Conservation (phyloP, 2,329 filamentous ascomycete species). For the Monosporascus sp. region DNA sequence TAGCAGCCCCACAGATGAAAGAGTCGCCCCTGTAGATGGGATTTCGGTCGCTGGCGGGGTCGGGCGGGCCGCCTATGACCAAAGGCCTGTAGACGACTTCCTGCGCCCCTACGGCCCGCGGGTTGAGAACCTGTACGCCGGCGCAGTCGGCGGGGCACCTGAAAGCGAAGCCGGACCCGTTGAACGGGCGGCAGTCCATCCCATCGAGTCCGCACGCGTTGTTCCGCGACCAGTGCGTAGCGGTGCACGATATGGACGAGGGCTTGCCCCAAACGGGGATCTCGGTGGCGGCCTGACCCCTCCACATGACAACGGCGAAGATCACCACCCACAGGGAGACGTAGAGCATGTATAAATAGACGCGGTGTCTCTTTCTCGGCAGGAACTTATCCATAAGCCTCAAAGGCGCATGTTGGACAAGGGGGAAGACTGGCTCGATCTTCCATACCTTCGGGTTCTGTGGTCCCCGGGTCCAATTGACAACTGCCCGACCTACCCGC, state of each 20-base stretch:
- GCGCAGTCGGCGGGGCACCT: constrained; percentile 70
- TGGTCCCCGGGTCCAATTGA: constrained; percentile 52
- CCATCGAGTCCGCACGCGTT: constrained; percentile 73
- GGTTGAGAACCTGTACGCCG: constrained; percentile 60
- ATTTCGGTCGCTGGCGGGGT: constrained; percentile 31
- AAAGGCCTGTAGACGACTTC: constrained; percentile 59
- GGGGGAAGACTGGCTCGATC: constrained; percentile 59
- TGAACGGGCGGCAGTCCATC: constrained; percentile 69
- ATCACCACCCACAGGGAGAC: constrained; percentile 63
- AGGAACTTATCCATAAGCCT: constrained; percentile 57
- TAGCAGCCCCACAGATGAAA: constrained; percentile 78
- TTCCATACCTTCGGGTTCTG: constrained; percentile 43
- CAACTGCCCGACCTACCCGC: constrained; percentile 36
- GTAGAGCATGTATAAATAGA: constrained; percentile 54
- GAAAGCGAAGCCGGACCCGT: constrained; percentile 64
- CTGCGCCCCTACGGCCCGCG: constrained; percentile 68
- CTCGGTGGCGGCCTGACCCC: constrained; percentile 53
- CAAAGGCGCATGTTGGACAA: constrained; percentile 62
- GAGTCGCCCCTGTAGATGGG: constrained; percentile 83
- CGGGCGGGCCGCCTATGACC: constrained; percentile 62
- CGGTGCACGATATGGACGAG: constrained; percentile 59
- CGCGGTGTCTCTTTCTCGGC: constrained; percentile 53
- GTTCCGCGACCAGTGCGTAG: constrained; percentile 64
- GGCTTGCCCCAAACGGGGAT: constrained; percentile 65
- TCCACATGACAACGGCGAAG: constrained; percentile 64